These are phyloP conservation scores for Yamadazyma diospyri DNA, from an alignment of 1,139 yeast species.

Conservation along the genomic window DNA sequence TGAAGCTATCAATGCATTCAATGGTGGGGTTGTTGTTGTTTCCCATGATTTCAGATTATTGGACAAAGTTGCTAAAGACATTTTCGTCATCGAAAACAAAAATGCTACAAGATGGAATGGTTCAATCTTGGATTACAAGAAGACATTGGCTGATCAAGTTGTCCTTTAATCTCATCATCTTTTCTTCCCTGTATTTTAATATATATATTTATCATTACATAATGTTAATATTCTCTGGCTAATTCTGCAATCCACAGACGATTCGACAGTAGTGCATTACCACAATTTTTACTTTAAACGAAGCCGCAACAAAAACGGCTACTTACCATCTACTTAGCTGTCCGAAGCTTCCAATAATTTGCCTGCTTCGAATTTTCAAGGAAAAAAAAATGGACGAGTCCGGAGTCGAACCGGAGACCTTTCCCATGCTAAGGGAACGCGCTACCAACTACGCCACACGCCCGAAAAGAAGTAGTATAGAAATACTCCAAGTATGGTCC, in stretches of 20 bases:
- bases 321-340: no score
- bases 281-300: no score
- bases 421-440: slow-evolving; percentile 89
- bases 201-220: slow-evolving; percentile 3
- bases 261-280: no score
- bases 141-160: slow-evolving; percentile 85
- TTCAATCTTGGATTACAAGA: slow-evolving; percentile 85
- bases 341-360: no score
- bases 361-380: no score
- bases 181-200: slow-evolving; percentile 46
- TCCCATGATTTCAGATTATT: slow-evolving; percentile 98
- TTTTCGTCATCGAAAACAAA: slow-evolving; percentile 90
- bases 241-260: neutral
- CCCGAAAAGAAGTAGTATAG: slow-evolving; percentile 33
- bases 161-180: slow-evolving; percentile 45
- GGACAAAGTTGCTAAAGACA: slow-evolving; percentile 96
- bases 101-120: slow-evolving; percentile 98
- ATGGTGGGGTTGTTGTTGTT: slow-evolving; percentile 98
- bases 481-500: no score
- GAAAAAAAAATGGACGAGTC: slow-evolving; percentile 66
- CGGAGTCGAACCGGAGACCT: slow-evolving; percentile 91
- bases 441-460: slow-evolving; percentile 94
- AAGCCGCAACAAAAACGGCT: no score
- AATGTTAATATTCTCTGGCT: neutral
- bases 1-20: slow-evolving; percentile 88